Evolutionary conservation across 2,329 filamentous ascomycete genomes (phyloP), one percentile per base, ranked within the genome.

Genomic region (Ceratocystis cubensis): DNA sequence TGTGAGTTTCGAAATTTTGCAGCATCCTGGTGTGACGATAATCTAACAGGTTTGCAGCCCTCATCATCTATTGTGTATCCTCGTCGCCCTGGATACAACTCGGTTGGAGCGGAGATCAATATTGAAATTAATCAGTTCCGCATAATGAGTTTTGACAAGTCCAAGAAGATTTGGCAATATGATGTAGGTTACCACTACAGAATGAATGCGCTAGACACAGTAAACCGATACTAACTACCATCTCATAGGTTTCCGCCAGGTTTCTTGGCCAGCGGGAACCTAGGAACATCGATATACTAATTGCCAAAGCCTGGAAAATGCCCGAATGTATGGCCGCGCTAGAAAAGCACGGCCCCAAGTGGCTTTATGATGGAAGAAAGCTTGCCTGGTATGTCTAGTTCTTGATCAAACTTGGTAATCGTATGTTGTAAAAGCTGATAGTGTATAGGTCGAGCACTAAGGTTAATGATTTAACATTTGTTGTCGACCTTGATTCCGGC

Each of bases 341-440:
- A 0, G 77, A 78, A 1, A 75, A 77, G 1, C 77, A 75, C 4
- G 74, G 74, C 20, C 72, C 71, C 3, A 72, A 71, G 53, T 91
- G 87, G 82, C 82, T 96, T 66, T 91, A 85, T 71, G 91, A 97
- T 76, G 89, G 90, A 33, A 86, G 87, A 72, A 90, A 88, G 74
- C 81, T 99, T 61, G 92, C 91, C 17, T 99, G 94, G 93, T 88
- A 78, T 71, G 78, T 22, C 61, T 17, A 3, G 1, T 1, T 48
- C 1, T 8, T n/a, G n/a, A 4, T 15, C n/a, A 2, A 3, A 3
- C 25, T 50, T 65, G 63, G 20, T 17, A 50, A 7, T 30, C 46
- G 1, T 13, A 8, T n/a, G 17, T 33, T 61, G 13, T 22, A 13
- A 50, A 37, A 37, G 25, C 57, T 48, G 28, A 50, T n/a, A 50